These are phyloP conservation scores for Metroxylon sagu DNA, from an alignment of 176 grass and related monocot species.

Conservation along the genomic window DNA sequence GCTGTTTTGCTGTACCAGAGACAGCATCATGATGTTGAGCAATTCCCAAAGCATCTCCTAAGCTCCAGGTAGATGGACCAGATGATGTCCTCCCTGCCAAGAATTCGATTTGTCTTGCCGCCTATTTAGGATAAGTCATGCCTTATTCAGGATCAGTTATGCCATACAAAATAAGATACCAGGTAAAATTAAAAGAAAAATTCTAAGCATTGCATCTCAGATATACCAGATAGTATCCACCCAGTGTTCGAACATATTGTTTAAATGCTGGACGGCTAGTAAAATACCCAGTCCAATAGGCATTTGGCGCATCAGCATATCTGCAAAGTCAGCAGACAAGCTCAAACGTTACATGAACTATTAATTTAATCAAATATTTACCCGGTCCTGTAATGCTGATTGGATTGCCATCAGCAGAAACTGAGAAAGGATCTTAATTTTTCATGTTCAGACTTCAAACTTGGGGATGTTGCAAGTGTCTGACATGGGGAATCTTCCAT, in stretches of 20 bases:
- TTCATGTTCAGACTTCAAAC: too few relatives aligned
- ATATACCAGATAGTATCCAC: constrained; percentile 82
- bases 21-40: constrained; percentile 92
- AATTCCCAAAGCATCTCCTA: constrained; percentile 75
- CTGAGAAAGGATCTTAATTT: too few relatives aligned
- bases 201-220: background rate
- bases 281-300: constrained; percentile 97
- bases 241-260: constrained; percentile 61
- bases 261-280: constrained; percentile 83
- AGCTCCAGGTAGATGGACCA: constrained; percentile 57
- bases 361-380: too few relatives aligned
- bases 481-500: too few relatives aligned
- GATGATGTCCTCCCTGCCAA: constrained; percentile 27
- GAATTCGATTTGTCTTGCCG: constrained; percentile 76
- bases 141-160: background rate
- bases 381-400: too few relatives aligned
- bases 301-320: constrained; percentile 71
- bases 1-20: constrained; percentile 71
- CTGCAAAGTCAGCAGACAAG: constrained; percentile 17
- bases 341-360: too few relatives aligned
- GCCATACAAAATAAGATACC: background rate
- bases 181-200: background rate
- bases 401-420: too few relatives aligned
- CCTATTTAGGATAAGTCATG: constrained; percentile 31
- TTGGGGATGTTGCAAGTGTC: too few relatives aligned